Evolutionary conservation across 164 flowering plant genomes (phyloP).

Genomic region (Piper betle): DNA sequence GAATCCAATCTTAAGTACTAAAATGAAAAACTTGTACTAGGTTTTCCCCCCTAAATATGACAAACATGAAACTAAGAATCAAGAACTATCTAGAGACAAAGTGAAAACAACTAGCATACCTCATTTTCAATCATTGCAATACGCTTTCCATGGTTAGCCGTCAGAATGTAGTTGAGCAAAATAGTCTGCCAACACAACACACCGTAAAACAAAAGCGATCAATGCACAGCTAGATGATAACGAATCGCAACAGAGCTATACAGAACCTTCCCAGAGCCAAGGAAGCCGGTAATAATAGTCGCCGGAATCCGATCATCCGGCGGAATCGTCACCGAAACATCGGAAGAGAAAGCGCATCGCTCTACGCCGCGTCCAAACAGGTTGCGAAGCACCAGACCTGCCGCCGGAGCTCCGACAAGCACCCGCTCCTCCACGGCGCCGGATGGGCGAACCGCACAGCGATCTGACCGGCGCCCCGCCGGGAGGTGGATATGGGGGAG

Average conservation of each 20-base stretch:
- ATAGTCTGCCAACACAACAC: constrained; percentile 50
- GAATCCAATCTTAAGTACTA: no score
- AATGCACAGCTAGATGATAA: not conserved
- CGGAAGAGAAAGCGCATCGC: constrained; percentile 26
- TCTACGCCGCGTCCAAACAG: constrained; percentile 23
- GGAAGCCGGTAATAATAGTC: constrained; percentile 84
- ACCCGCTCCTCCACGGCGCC: not conserved
- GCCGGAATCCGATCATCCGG: constrained; percentile 86
- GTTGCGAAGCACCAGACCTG: constrained; percentile 21
- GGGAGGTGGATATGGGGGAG: not conserved
- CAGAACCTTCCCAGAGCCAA: constrained; percentile 83
- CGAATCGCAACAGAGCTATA: not conserved
- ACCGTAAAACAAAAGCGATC: not conserved
- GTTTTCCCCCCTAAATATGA: no score
- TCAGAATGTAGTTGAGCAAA: constrained; percentile 78
- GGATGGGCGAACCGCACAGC: not conserved
- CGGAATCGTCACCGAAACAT: constrained; percentile 40
- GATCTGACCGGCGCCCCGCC: not conserved
- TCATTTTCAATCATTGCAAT: constrained; percentile 97
- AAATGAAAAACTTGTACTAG: no score
- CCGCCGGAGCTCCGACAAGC: constrained; percentile 3
- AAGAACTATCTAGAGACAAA: no score
- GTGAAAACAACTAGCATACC: constrained; percentile 40
- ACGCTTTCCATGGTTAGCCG: constrained; percentile 91
- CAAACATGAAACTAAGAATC: no score